Evolutionary conservation across 1,284 basidiomycete genomes (phyloP).

Genomic region (Ganoderma multipileum): DNA sequence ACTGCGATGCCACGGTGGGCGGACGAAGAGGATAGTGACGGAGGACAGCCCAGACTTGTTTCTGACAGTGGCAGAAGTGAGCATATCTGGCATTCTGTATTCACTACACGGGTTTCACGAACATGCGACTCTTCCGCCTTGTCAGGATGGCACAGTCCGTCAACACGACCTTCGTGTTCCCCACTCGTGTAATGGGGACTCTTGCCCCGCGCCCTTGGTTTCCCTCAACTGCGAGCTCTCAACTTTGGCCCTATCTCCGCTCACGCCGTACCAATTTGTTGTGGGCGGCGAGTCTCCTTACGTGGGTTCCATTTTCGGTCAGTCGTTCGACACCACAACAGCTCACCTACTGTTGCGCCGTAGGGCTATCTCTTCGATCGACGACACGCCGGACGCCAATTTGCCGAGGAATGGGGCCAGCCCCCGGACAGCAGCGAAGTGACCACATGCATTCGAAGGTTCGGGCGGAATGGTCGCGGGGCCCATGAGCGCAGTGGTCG

Average conservation of each 20-base stretch:
- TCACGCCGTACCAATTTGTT: slow-evolving; percentile 77
- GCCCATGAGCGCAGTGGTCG: slow-evolving; percentile 44
- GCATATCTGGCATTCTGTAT: neutral
- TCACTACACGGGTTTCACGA: neutral
- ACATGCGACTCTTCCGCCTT: neutral
- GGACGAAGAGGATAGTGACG: slow-evolving; percentile 84
- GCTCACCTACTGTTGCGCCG: neutral
- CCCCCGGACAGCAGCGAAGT: slow-evolving; percentile 53
- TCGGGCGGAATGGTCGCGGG: slow-evolving; percentile 63
- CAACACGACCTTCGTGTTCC: slow-evolving; percentile 86
- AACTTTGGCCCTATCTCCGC: slow-evolving; percentile 69
- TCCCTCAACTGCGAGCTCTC: slow-evolving; percentile 65
- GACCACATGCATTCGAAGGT: slow-evolving; percentile 86
- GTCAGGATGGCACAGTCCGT: slow-evolving; percentile 72
- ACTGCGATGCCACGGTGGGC: slow-evolving; percentile 70
- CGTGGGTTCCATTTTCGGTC: slow-evolving; percentile 47
- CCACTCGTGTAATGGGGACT: slow-evolving; percentile 62
- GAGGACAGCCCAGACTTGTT: slow-evolving; percentile 87
- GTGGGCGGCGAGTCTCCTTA: slow-evolving; percentile 77
- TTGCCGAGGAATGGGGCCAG: slow-evolving; percentile 79
- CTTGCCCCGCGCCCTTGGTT: slow-evolving; percentile 75
- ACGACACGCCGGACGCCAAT: slow-evolving; percentile 72
- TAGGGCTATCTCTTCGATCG: slow-evolving; percentile 92
- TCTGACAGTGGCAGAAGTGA: slow-evolving; percentile 84
- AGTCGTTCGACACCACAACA: too few species aligned